Base-by-base conservation (phyloP, 2,329 filamentous ascomycete genomes). In the Elsinoe batatas region DNA sequence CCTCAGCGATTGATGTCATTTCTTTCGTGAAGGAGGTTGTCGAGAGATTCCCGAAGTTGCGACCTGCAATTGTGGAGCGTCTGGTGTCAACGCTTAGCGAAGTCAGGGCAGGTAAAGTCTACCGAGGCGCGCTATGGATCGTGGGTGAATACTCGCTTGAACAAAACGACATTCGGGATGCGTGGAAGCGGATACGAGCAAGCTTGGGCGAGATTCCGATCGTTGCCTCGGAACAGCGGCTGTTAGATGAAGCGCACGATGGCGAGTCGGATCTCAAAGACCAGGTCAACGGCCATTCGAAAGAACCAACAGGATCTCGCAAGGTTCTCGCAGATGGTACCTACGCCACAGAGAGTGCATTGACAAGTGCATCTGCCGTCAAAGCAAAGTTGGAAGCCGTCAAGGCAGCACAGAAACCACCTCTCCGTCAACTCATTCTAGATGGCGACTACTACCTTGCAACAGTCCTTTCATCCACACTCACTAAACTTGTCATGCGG, bases 21-120 rank as follows among this genome's bases (percentile, higher is more conserved):
- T 91, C 89, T 56, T 98, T 98, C 67, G 91, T 98, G 61, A 98
- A 98, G 74, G 93, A 98, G 70, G 93, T 98, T 3, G 91, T 97
- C 5, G 93, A 98, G 74, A 95, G 95, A 67, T 98, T 97, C 76
- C 93, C 93, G 6, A 84, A 88, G 64, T 79, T 98, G 57, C 84
- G 93, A 58, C 82, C 84, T 33, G 87, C 88, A 0, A 97, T 98
- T 63, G 85, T 97, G 5, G 83, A 87, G 65, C 86, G 91, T 58
- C 77, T 98, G 13, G 91, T 97, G 5, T 86, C 88, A 12, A 97
- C 93, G 1, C 77, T 98, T 43, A 85, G 85, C 64, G 93, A 98
- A 70, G 93, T 98, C 22, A 85, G 93, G 58, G 91, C 93, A 60
- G 93, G 93, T 44, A 98, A 97, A 76, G 91, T 98, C 13, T 98